A percentile compares a stretch with the other conserved stretches of the same genome.
Evolutionary conservation across 768 basidiomycete genomes (phyloP).

Genomic region (Dioszegia aurantiaca): DNA sequence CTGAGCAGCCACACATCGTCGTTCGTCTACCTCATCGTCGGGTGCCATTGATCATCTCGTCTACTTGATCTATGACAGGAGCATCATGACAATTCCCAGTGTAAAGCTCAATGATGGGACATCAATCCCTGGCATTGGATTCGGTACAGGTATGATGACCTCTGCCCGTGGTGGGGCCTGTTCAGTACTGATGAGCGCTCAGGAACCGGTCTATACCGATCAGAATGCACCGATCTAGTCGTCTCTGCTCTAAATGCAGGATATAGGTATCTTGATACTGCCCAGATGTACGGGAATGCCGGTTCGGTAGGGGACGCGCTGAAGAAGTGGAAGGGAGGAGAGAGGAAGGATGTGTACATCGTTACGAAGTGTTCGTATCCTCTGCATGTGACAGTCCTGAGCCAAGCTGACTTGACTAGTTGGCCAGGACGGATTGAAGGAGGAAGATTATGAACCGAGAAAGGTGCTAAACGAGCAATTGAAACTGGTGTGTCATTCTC

Average conservation of each 20-base stretch:
- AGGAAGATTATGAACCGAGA: conserved; percentile 52
- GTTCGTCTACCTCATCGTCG: too few species aligned
- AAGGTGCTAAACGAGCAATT: conserved; percentile 59
- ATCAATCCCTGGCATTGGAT: conserved; percentile 33
- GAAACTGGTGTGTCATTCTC: conserved; percentile 55
- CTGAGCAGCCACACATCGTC: too few species aligned
- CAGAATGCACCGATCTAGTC: conserved; percentile 21
- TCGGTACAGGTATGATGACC: conserved; percentile 27
- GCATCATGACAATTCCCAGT: conserved; percentile 5
- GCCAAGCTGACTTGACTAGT: neutral
- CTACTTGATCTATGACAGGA: neutral
- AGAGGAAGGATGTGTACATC: conserved; percentile 57
- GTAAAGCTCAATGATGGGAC: conserved; percentile 39
- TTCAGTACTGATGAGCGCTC: neutral
- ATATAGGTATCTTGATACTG: conserved; percentile 47
- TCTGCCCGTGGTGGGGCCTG: neutral
- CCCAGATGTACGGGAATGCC: conserved; percentile 51
- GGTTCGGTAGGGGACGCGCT: conserved; percentile 48
- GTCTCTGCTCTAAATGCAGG: conserved; percentile 39
- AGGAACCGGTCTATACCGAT: conserved; percentile 11
- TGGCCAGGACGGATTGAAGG: neutral
- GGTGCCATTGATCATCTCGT: neutral
- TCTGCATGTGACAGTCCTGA: neutral
- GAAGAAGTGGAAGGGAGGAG: conserved; percentile 32
- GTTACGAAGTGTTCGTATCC: conserved; percentile 52